phyloP scores from a whole-genome alignment of 306 rosid genomes.

The Betula pendula region DNA sequence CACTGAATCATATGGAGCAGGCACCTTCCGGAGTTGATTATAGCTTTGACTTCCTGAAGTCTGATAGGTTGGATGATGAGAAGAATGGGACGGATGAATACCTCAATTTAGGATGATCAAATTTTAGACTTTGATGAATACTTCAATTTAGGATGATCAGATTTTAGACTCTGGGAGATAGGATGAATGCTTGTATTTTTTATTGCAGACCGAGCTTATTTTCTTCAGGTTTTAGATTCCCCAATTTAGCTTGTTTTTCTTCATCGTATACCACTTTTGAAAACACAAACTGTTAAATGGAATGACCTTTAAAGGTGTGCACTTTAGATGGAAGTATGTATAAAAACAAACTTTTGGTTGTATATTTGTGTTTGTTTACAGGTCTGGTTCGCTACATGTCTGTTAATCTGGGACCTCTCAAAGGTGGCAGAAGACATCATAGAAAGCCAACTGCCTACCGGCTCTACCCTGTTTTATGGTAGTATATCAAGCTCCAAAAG shows the following conservation, averaged over 20 bases:
- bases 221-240: conserved; percentile 52
- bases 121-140: conserved; percentile 23
- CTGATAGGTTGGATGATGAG: conserved; percentile 41
- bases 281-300: too few species aligned
- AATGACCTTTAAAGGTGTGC: too few species aligned
- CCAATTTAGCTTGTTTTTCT: conserved; percentile 27
- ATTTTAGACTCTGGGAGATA: neutral
- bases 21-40: conserved; percentile 42
- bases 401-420: too few species aligned
- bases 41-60: conserved; percentile 61
- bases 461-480: too few species aligned
- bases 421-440: too few species aligned
- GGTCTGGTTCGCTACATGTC: too few species aligned
- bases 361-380: too few species aligned
- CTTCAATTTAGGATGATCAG: conserved; percentile 33
- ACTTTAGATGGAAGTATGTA: too few species aligned
- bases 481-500: too few species aligned
- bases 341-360: too few species aligned
- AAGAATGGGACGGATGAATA: conserved; percentile 33
- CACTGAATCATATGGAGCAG: conserved; percentile 60
- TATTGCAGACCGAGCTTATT: conserved; percentile 38
- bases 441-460: too few species aligned
- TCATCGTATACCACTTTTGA: too few species aligned
- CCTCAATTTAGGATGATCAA: conserved; percentile 32
- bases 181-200: neutral